Conservation (phyloP, 306 rosid genomes). For the Trifolium subterraneum region DNA sequence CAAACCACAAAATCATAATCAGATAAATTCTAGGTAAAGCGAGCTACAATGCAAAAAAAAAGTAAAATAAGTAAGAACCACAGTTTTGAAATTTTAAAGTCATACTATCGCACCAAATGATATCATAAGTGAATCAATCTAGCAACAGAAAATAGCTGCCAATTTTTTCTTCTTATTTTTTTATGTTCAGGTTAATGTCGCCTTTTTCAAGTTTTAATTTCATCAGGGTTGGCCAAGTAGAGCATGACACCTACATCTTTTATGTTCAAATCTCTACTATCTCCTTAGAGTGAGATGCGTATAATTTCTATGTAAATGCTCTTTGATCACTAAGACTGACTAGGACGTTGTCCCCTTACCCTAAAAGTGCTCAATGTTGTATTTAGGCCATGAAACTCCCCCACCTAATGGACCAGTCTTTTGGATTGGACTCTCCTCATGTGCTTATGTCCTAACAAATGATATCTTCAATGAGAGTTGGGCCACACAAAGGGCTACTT, state of each 20-base stretch:
- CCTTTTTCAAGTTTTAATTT: not conserved
- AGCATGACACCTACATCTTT: not conserved
- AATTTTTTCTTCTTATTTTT: not conserved
- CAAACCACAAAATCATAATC: conserved; percentile 39
- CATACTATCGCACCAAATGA: conserved; percentile 15
- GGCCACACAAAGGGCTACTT: too few relatives aligned
- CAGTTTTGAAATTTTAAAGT: conserved; percentile 27
- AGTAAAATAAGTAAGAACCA: not conserved
- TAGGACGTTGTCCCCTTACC: not conserved
- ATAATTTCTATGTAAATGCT: not conserved
- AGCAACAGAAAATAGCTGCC: not conserved
- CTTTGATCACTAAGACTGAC: conserved; percentile 3
- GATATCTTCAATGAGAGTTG: too few relatives aligned
- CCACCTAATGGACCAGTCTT: too few relatives aligned
- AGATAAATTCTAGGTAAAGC: conserved; percentile 26
- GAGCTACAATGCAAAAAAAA: conserved; percentile 5
- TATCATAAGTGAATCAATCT: conserved; percentile 27
- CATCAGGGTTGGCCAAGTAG: not conserved
- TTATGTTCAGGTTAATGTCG: conserved; percentile 2
- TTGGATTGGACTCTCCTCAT: too few relatives aligned
- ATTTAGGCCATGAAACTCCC: too few relatives aligned
- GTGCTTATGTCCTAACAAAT: too few relatives aligned
- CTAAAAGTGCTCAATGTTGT: too few relatives aligned
- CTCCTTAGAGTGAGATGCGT: not conserved
- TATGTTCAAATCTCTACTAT: not conserved